Conservation (phyloP, 139 green algal species). For the Ulvella scutata region DNA sequence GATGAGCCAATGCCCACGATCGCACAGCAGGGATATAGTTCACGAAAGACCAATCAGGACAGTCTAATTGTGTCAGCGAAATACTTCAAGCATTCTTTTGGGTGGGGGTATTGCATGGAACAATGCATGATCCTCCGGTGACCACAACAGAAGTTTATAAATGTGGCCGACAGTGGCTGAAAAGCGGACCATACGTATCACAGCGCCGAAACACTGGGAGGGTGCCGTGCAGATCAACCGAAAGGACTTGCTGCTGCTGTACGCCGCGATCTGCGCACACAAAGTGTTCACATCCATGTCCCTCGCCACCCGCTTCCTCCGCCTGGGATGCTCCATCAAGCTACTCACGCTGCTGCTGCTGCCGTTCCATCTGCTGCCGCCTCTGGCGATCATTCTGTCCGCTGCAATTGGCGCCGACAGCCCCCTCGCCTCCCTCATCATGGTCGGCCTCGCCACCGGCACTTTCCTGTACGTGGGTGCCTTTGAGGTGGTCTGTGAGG, state of each 20-base stretch:
- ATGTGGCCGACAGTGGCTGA: background rate
- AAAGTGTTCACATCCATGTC: constrained; percentile 28
- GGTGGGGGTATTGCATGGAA: too few relatives aligned
- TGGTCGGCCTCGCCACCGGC: constrained; percentile 28
- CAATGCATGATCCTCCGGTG: too few relatives aligned
- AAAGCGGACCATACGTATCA: background rate
- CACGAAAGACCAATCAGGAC: too few relatives aligned
- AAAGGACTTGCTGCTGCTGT: constrained; percentile 15
- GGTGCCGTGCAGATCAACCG: constrained; percentile 2
- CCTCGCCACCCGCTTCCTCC: constrained; percentile 22
- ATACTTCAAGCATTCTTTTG: too few relatives aligned
- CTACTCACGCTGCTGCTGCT: constrained; percentile 21
- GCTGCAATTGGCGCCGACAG: constrained; percentile 11
- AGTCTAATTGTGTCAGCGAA: too few relatives aligned
- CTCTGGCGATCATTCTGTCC: constrained; percentile 15
- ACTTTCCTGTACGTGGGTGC: constrained; percentile 36
- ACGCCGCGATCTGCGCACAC: constrained; percentile 22
- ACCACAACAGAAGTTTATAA: too few relatives aligned
- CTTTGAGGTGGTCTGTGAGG: constrained; percentile 28
- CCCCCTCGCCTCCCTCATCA: constrained; percentile 16
- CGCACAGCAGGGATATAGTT: too few relatives aligned
- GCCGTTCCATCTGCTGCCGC: constrained; percentile 23
- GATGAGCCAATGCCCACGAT: too few relatives aligned
- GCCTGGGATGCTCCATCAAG: background rate
- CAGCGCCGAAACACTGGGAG: background rate